Evolutionary conservation across 169 alveolate species (phyloP).

Genomic region (Cardiosporidium cionae): DNA sequence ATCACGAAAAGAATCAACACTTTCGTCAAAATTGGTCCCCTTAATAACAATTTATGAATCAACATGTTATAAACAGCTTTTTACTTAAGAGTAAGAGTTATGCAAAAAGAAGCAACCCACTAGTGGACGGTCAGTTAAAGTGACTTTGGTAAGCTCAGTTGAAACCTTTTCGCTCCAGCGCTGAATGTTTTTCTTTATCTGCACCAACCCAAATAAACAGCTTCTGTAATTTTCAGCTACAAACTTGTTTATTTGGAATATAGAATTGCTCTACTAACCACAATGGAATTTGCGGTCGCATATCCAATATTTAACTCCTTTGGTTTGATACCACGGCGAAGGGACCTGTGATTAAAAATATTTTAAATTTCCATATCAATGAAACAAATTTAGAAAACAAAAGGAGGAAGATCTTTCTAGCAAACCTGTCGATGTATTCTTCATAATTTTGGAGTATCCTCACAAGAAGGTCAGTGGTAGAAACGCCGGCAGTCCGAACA

Average conservation of each 20-base stretch:
- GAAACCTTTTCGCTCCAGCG: neutral
- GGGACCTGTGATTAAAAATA: constrained; percentile 49
- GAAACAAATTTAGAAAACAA: too few species aligned
- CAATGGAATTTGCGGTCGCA: constrained; percentile 69
- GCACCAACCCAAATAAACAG: neutral
- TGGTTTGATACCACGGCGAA: constrained; percentile 86
- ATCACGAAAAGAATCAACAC: constrained; percentile 53
- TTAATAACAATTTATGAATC: neutral
- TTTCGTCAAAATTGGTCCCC: constrained; percentile 49
- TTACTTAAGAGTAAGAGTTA: too few species aligned
- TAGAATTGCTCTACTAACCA: constrained; percentile 21
- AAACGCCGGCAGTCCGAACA: constrained; percentile 86
- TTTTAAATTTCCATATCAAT: neutral
- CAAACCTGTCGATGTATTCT: constrained; percentile 69
- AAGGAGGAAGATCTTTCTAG: too few species aligned
- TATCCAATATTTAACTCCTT: constrained; percentile 83
- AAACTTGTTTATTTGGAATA: neutral
- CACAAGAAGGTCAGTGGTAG: constrained; percentile 90
- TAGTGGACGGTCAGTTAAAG: neutral
- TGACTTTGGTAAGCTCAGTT: neutral
- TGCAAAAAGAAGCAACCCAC: neutral
- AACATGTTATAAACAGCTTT: too few species aligned
- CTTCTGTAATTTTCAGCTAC: neutral
- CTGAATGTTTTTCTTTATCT: neutral
- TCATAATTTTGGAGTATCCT: constrained; percentile 89